Conservation (phyloP, 257 asterid genomes). For the Coffea eugenioides region DNA sequence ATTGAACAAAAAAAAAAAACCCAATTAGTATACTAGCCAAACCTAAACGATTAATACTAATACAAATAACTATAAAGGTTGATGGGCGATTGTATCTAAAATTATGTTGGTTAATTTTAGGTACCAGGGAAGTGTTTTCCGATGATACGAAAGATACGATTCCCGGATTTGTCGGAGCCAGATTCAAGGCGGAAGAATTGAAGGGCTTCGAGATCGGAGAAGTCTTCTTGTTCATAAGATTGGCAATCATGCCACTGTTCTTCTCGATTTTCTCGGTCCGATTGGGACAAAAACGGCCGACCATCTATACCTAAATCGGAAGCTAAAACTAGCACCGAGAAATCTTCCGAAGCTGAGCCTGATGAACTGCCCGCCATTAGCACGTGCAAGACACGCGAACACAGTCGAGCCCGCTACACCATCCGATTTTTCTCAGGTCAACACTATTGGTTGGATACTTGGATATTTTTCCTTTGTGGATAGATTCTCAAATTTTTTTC, state of each 20-base stretch:
- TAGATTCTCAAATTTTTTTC: too few relatives aligned
- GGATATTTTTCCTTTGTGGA: too few relatives aligned
- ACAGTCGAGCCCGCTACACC: too few relatives aligned
- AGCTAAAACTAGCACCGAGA: conserved; percentile 87
- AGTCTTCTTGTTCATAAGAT: conserved; percentile 57
- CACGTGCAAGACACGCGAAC: too few relatives aligned
- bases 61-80: not conserved
- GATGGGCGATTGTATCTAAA: too few relatives aligned
- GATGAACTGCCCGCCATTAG: conserved; percentile 16
- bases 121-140: conserved; percentile 94
- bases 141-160: conserved; percentile 78
- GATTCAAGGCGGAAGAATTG: conserved; percentile 71
- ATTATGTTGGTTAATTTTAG: not conserved
- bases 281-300: conserved; percentile 59
- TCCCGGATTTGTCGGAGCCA: conserved; percentile 68
- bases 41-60: not conserved
- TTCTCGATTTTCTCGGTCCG: conserved; percentile 43
- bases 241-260: conserved; percentile 85
- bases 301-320: conserved; percentile 92
- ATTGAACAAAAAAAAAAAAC: not conserved
- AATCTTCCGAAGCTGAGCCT: conserved; percentile 49
- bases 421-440: too few relatives aligned
- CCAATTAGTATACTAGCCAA: not conserved
- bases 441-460: too few relatives aligned
- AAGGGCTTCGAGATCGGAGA: conserved; percentile 81